Percentiles rank a stretch among this genome's conserved stretches.
phyloP scores from a whole-genome alignment of 495 filamentous ascomycete species.

The Penicillium taxi region DNA sequence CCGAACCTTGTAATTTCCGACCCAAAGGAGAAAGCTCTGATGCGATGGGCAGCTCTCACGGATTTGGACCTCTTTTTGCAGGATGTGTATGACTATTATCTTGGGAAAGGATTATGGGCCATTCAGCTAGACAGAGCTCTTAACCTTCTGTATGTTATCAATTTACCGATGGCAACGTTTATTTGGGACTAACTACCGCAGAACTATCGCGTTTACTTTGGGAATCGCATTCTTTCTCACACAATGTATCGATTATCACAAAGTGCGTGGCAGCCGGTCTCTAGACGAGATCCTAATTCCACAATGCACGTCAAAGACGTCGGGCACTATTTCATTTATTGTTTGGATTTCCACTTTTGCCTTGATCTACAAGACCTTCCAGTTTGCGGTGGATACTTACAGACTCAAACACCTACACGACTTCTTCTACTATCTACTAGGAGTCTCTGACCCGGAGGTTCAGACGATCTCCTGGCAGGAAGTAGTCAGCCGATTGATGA shows the following conservation, averaged over 20 bases:
- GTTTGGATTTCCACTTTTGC: slow-evolving; percentile 86
- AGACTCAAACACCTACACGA: slow-evolving; percentile 72
- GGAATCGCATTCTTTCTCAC: slow-evolving; percentile 77
- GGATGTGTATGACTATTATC: slow-evolving; percentile 87
- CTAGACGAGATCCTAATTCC: slow-evolving; percentile 71
- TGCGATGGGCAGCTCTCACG: slow-evolving; percentile 89
- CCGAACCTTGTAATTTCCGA: slow-evolving; percentile 46
- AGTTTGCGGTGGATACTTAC: slow-evolving; percentile 66
- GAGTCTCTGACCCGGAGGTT: slow-evolving; percentile 84
- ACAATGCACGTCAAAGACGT: slow-evolving; percentile 83
- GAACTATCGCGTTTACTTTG: slow-evolving; percentile 70
- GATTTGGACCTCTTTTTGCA: slow-evolving; percentile 87
- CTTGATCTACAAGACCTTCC: slow-evolving; percentile 72
- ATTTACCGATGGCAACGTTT: not conserved
- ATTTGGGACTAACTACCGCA: slow-evolving; percentile 18
- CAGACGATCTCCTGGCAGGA: slow-evolving; percentile 97
- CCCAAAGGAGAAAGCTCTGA: slow-evolving; percentile 80
- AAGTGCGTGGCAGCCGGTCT: slow-evolving; percentile 64
- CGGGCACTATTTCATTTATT: slow-evolving; percentile 63
- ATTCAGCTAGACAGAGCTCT: slow-evolving; percentile 65
- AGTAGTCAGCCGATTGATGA: slow-evolving; percentile 82
- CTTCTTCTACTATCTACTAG: slow-evolving; percentile 80
- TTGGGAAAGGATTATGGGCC: slow-evolving; percentile 81
- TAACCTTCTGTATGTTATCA: slow-evolving; percentile 59
- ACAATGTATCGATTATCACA: slow-evolving; percentile 77